Evolutionary conservation across 2,329 filamentous ascomycete genomes (phyloP).

Genomic region (Ophiostoma sp.): DNA sequence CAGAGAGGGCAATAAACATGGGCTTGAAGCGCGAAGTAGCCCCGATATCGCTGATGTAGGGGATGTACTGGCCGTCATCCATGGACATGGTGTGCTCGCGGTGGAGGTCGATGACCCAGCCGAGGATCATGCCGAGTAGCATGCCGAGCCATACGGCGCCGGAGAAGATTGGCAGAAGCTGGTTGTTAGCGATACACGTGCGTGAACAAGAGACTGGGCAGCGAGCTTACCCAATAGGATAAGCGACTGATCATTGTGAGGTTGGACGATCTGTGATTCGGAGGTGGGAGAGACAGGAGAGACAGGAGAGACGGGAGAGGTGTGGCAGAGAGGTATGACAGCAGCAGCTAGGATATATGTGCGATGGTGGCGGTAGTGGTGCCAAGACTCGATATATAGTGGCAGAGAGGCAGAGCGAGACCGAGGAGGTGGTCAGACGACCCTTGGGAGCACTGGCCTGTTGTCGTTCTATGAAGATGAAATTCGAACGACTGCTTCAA

Average conservation of each 20-base stretch:
- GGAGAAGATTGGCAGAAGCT: slow-evolving; percentile 59
- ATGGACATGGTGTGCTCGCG: slow-evolving; percentile 57
- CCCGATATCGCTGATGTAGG: slow-evolving; percentile 64
- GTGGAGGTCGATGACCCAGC: slow-evolving; percentile 57
- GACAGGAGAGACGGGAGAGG: not conserved
- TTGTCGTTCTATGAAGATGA: too few species aligned
- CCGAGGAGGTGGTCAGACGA: not conserved
- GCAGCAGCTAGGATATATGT: not conserved
- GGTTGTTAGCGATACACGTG: not conserved
- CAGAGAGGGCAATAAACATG: slow-evolving; percentile 68
- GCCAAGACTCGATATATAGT: not conserved
- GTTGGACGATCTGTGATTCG: not conserved
- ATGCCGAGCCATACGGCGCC: slow-evolving; percentile 60
- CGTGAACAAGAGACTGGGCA: not conserved
- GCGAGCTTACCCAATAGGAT: slow-evolving; percentile 22
- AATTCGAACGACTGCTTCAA: too few species aligned
- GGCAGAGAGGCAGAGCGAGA: slow-evolving; percentile 5
- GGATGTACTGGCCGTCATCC: slow-evolving; percentile 52
- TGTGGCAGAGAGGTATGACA: not conserved
- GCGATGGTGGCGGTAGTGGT: not conserved
- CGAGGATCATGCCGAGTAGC: slow-evolving; percentile 63
- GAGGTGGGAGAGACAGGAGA: not conserved
- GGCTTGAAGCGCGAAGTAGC: slow-evolving; percentile 61
- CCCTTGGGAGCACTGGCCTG: not conserved
- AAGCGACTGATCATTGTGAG: slow-evolving; percentile 15